Evolutionary conservation across 2,329 filamentous ascomycete species (phyloP).

Genomic region (Sclerotinia subarctica): DNA sequence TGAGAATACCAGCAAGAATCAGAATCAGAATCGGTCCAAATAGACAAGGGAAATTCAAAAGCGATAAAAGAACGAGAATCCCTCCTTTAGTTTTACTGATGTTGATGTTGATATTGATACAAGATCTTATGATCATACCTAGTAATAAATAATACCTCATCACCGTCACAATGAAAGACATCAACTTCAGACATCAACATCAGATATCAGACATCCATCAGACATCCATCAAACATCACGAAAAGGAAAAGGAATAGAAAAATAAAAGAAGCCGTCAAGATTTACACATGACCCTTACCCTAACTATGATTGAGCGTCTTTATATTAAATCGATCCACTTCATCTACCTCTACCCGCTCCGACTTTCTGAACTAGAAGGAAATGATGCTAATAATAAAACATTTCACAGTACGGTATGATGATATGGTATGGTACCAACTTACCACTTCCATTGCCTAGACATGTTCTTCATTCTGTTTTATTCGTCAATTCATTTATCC

Average conservation of each 20-base stretch:
- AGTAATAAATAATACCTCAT: neutral
- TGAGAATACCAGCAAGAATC: neutral
- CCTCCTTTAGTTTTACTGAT: neutral
- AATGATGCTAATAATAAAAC: constrained; percentile 4
- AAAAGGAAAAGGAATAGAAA: neutral
- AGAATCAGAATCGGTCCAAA: too few species aligned
- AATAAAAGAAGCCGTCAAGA: neutral
- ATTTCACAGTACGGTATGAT: too few species aligned
- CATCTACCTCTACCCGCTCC: neutral
- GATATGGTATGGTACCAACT: too few species aligned
- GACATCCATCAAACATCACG: neutral
- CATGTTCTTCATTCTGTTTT: neutral
- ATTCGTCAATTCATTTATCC: neutral
- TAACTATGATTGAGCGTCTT: neutral
- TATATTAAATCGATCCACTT: neutral
- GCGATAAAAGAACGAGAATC: neutral
- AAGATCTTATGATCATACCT: neutral
- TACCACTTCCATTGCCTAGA: neutral
- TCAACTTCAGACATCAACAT: too few species aligned
- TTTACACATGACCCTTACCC: neutral
- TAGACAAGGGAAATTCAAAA: neutral
- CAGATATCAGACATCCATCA: too few species aligned
- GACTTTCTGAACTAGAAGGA: neutral
- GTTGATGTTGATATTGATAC: too few species aligned
- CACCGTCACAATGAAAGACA: neutral